A percentile compares a stretch with the other conserved stretches of the same genome.
Evolutionary conservation across 768 basidiomycete genomes (phyloP).

Genomic region (Tricholoma furcatifolium): DNA sequence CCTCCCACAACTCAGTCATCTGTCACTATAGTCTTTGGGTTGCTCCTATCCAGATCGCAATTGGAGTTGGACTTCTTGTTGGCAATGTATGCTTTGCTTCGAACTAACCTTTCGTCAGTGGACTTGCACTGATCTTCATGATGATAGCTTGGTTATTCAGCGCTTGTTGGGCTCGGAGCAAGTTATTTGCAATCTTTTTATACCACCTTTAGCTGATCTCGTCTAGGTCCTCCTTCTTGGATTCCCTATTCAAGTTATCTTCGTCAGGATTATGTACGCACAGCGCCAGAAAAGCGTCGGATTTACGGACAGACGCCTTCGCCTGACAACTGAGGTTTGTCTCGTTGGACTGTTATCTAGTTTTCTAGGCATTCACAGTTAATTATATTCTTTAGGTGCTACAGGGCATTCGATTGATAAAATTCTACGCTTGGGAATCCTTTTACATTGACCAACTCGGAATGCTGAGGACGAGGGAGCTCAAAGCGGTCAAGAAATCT

Average conservation of each 20-base stretch:
- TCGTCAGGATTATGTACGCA: slow-evolving; percentile 42
- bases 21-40: slow-evolving; percentile 27
- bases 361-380: neutral
- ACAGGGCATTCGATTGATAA: slow-evolving; percentile 66
- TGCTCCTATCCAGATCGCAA: slow-evolving; percentile 39
- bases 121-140: neutral
- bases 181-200: slow-evolving; percentile 10
- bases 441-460: slow-evolving; percentile 45
- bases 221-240: slow-evolving; percentile 46
- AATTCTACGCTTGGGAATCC: slow-evolving; percentile 58
- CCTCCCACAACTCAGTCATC: neutral
- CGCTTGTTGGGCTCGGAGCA: slow-evolving; percentile 50
- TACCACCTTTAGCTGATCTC: slow-evolving; percentile 1
- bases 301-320: slow-evolving; percentile 52
- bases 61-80: slow-evolving; percentile 51
- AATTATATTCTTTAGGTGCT: slow-evolving; percentile 37
- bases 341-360: neutral
- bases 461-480: slow-evolving; percentile 34
- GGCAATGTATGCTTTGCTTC: slow-evolving; percentile 32
- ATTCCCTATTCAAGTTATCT: slow-evolving; percentile 44
- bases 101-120: neutral
- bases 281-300: slow-evolving; percentile 45
- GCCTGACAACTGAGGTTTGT: slow-evolving; percentile 47
- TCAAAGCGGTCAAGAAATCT: slow-evolving; percentile 34
- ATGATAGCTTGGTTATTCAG: slow-evolving; percentile 49